Conservation (phyloP, 2,329 filamentous ascomycete genomes). For the Neurospora sp. region DNA sequence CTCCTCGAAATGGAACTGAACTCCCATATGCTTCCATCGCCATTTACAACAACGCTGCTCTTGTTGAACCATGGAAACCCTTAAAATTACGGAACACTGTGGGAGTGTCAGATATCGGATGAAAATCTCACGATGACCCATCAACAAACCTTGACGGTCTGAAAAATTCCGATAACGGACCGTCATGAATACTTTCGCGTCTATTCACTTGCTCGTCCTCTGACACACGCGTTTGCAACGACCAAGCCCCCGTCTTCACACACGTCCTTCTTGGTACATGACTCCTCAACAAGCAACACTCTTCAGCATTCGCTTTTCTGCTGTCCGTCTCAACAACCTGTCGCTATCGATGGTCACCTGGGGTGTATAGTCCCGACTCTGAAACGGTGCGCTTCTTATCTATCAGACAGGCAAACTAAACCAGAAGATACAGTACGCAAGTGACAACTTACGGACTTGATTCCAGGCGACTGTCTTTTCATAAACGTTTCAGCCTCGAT, state of each 20-base stretch:
- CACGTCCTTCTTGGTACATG: not conserved
- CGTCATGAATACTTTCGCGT: not conserved
- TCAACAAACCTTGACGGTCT: not conserved
- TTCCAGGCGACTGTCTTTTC: not conserved
- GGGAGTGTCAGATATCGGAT: not conserved
- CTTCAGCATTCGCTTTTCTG: not conserved
- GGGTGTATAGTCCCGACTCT: not conserved
- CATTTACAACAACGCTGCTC: not conserved
- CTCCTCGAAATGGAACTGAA: not conserved
- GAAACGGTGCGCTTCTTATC: not conserved
- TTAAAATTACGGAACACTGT: not conserved
- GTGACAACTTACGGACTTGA: not conserved
- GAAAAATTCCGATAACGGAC: not conserved
- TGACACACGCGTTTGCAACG: not conserved
- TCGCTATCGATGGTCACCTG: not conserved
- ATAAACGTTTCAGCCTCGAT: not conserved
- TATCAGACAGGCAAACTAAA: not conserved
- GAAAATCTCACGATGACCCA: not conserved
- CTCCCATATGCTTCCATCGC: not conserved
- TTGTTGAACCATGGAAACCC: not conserved
- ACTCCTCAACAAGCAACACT: not conserved
- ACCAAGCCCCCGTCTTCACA: not conserved
- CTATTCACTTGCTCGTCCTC: not conserved
- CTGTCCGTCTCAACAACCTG: not conserved
- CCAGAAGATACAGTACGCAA: not conserved